Evolutionary conservation across 1,284 basidiomycete species (phyloP), one percentile per base, ranked within the genome.

Genomic region (Trichosporon faecale): DNA sequence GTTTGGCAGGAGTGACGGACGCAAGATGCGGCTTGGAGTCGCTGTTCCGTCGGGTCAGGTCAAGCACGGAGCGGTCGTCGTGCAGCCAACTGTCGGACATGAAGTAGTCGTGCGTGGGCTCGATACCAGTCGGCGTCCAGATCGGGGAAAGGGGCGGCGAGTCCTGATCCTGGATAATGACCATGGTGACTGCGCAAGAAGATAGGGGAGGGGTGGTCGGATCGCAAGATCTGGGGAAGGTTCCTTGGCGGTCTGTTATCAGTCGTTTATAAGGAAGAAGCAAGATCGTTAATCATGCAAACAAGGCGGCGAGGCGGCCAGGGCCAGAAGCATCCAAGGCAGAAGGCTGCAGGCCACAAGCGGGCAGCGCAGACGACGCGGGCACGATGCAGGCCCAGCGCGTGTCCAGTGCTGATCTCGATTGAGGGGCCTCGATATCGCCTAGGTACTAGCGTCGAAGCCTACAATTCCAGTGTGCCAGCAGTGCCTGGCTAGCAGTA

Each of bases 401-500:
- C 21, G 49, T 52, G 49, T 52, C 49, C 21, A 52, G 49, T 52
- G 49, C 49, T 52, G 49, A 52, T 52, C 49, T 52, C 49, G 49
- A 52, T 52, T n/a, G 57, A 61, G 57, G 57, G 57, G 57, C 29
- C 57, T 61, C 57, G 18, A 61, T 29, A 21, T 61, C 18, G 57
- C 57, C 57, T 61, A 61, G 57, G 57, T 61, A 31, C 57, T 61
- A 61, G 57, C 29, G 14, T 61, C 29, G 57, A 61, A 33, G 57
- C 57, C 57, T 61, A 31, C 57, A 61, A 61, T 61, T 61, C 57
- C 57, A 33, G 57, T 61, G 57, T 61, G 57, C 57, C 29, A 61
- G 27, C 29, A 52, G 57, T 61, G 57, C 57, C 57, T 61, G 57
- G 57, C 57, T 29, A 61, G n/a, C 29, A 18, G 6, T 27, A 61